These are phyloP conservation scores for Xylariomycetidae sp. DNA, from an alignment of 2,329 filamentous ascomycete genomes.

Conservation along the genomic window DNA sequence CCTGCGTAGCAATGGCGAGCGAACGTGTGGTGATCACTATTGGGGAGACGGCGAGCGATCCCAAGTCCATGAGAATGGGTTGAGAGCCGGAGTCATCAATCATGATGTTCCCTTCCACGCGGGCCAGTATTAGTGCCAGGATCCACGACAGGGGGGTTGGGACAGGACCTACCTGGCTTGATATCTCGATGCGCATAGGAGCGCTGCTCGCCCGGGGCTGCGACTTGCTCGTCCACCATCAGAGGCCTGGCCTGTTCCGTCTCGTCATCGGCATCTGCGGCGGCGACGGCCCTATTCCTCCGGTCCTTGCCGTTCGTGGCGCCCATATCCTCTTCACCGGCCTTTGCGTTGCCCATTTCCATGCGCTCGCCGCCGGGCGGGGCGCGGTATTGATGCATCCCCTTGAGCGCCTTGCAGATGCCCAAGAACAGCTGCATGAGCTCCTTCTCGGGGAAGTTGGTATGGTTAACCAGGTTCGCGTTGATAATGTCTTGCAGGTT, in stretches of 20 bases:
- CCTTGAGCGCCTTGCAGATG: slow-evolving; percentile 78
- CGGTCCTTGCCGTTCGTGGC: slow-evolving; percentile 32
- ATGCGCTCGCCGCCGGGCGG: slow-evolving; percentile 40
- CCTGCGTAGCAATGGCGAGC: slow-evolving; percentile 85
- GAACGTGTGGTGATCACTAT: slow-evolving; percentile 86
- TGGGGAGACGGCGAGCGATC: slow-evolving; percentile 81
- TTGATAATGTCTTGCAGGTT: slow-evolving; percentile 99
- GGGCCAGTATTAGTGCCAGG: slow-evolving; percentile 1
- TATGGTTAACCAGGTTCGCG: slow-evolving; percentile 94
- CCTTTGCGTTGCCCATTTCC: slow-evolving; percentile 41
- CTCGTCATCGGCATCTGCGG: slow-evolving; percentile 61
- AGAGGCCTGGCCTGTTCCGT: slow-evolving; percentile 73
- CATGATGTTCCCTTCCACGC: slow-evolving; percentile 81
- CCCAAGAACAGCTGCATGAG: slow-evolving; percentile 89
- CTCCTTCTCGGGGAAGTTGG: slow-evolving; percentile 77
- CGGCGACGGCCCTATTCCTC: slow-evolving; percentile 28
- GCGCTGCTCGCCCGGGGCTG: slow-evolving; percentile 60
- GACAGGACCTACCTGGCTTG: slow-evolving; percentile 69
- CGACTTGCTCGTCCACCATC: slow-evolving; percentile 72
- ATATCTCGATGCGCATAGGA: slow-evolving; percentile 95
- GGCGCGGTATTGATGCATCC: slow-evolving; percentile 85
- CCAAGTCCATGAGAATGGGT: slow-evolving; percentile 95
- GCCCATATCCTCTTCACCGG: slow-evolving; percentile 35
- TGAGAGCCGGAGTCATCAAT: slow-evolving; percentile 83
- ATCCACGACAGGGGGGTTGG: background rate